phyloP scores from a whole-genome alignment of 345 rosid species.

The Pugionium cornutum region DNA sequence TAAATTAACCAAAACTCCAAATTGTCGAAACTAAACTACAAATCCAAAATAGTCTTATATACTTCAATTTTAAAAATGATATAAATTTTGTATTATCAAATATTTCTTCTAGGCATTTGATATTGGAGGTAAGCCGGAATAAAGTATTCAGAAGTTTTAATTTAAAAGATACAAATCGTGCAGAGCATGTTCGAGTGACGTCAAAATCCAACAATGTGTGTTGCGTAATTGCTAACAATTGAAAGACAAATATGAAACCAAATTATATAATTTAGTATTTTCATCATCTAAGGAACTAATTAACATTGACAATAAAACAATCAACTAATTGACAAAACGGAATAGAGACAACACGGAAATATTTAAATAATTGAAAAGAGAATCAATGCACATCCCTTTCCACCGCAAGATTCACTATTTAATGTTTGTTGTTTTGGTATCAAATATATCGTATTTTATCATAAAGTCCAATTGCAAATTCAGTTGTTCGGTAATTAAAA shows the following conservation, averaged over 20 bases:
- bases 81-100: background rate
- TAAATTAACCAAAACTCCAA: too few relatives aligned
- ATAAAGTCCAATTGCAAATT: constrained; percentile 16
- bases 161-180: background rate
- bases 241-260: too few relatives aligned
- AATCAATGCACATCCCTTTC: background rate
- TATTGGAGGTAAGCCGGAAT: background rate
- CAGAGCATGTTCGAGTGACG: constrained; percentile 27
- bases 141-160: background rate
- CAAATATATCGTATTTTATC: background rate
- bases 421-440: too few relatives aligned
- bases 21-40: too few relatives aligned
- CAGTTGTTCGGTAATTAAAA: background rate
- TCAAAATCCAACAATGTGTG: constrained; percentile 11
- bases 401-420: background rate
- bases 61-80: too few relatives aligned
- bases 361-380: background rate
- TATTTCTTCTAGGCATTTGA: background rate
- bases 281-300: background rate
- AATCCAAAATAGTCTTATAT: too few relatives aligned
- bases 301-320: background rate
- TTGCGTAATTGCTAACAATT: constrained; percentile 4
- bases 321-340: background rate
- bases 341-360: background rate
- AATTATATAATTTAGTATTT: background rate